These are phyloP conservation scores for Sugiyamaella pinicola DNA, from an alignment of 1,139 yeast genomes.

Conservation along the genomic window DNA sequence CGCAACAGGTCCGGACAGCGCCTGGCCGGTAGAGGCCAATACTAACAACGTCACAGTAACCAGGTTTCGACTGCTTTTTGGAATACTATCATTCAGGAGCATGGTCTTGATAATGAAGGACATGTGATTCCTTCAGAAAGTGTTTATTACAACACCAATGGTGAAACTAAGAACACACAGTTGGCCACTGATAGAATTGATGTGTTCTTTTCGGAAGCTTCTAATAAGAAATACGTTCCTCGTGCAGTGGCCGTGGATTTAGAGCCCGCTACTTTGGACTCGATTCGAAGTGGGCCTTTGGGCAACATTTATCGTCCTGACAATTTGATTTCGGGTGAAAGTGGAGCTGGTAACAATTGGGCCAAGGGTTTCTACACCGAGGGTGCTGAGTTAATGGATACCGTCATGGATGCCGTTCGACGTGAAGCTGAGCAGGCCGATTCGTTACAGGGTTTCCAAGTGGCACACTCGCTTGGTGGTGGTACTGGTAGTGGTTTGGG, in stretches of 20 bases:
- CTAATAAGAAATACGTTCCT: slow-evolving; percentile 48
- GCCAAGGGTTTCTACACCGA: slow-evolving; percentile 53
- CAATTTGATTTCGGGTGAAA: slow-evolving; percentile 48
- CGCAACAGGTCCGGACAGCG: slow-evolving; percentile 2
- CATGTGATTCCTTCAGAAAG: slow-evolving; percentile 30
- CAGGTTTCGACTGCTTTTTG: slow-evolving; percentile 72
- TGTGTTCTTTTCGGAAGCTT: slow-evolving; percentile 42
- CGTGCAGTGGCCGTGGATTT: slow-evolving; percentile 51
- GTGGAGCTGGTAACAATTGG: slow-evolving; percentile 55
- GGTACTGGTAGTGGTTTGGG: slow-evolving; percentile 53
- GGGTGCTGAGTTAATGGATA: slow-evolving; percentile 50
- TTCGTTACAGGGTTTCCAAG: slow-evolving; percentile 51
- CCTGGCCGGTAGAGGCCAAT: background rate
- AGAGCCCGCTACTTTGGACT: slow-evolving; percentile 51
- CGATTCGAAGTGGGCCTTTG: slow-evolving; percentile 47
- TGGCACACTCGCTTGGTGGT: slow-evolving; percentile 52
- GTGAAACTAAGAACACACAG: slow-evolving; percentile 33
- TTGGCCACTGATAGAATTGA: slow-evolving; percentile 37
- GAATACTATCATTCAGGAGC: slow-evolving; percentile 69
- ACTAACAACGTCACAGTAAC: slow-evolving; percentile 48
- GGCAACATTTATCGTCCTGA: slow-evolving; percentile 51
- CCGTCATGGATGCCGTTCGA: slow-evolving; percentile 50
- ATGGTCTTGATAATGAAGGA: slow-evolving; percentile 62
- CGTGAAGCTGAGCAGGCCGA: slow-evolving; percentile 52
- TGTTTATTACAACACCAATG: slow-evolving; percentile 20